Base-by-base conservation (phyloP, 768 basidiomycete species). In the Phlebiopsis gigantea region DNA sequence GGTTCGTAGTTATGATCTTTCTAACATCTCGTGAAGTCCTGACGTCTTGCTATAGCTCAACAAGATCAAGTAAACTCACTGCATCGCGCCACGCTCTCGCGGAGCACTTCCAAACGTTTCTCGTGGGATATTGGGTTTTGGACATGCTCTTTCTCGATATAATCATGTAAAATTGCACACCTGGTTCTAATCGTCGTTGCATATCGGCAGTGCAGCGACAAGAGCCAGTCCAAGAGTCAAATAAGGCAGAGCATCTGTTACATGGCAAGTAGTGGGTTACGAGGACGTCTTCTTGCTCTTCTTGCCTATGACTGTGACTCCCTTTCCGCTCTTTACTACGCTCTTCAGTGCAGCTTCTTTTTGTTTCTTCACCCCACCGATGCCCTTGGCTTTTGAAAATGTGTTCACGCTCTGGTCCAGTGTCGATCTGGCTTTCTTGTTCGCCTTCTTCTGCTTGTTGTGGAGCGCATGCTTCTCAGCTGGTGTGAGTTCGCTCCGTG, bases 261-360 rank as follows among this genome's bases (percentile, higher is more conserved):
- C 34, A 39, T 12, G 34, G 34, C 17, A 39, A 4, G 17, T 6
- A 14, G 8, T 28, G 10, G 47, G 9, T 30, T 48, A 29, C 34
- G 30, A 41, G 14, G 25, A 14, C 29, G 17, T 24, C 53, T 44
- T 68, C 65, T 74, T 75, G 57, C 68, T 72, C 62, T 72, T 73
- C 70, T 93, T 95, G 22, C 93, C 93, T 42, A 95, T 80, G 17
- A 95, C 85, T 0, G 92, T 94, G 41, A 94, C 88, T 0, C 93
- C 92, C 66, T 83, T 88, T 1, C 92, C 90, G 28, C 77, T 81
- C 67, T 91, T 94, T 26, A 97, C 85, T 8, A 97, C 79, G 61
- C 80, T 87, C 69, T 87, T 84, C 57, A 94, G 73, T 14, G 90
- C 92, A 12, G 79, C 82, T 59, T 92, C 84, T 72, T 98, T 97